phyloP scores from a whole-genome alignment of 495 filamentous ascomycete genomes.

The Hypoxylon trugodes region DNA sequence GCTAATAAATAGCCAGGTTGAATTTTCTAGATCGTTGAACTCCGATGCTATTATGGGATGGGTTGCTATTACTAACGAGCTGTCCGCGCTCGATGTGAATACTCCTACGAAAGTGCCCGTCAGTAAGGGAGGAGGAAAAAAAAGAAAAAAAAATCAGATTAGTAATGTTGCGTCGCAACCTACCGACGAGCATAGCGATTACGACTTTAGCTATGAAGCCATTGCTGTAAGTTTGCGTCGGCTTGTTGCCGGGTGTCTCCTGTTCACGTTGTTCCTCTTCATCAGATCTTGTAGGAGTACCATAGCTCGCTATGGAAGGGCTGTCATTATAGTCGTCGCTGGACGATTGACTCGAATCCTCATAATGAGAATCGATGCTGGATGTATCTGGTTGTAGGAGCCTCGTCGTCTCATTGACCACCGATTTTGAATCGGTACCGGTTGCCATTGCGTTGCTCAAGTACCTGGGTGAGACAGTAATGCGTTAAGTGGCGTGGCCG shows the following conservation, averaged over 20 bases:
- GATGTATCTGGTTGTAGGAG: constrained; percentile 3
- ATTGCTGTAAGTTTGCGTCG: constrained; percentile 18
- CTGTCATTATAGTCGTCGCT: constrained; percentile 3
- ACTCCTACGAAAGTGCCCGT: constrained; percentile 55
- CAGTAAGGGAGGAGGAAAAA: too few relatives aligned
- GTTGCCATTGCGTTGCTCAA: not conserved
- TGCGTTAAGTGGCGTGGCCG: too few relatives aligned
- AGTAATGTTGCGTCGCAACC: too few relatives aligned
- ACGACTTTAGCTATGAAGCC: constrained; percentile 27
- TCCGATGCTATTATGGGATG: constrained; percentile 71
- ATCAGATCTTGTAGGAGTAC: constrained; percentile 9
- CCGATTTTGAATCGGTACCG: not conserved
- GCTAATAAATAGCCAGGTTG: constrained; percentile 73
- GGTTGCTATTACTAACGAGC: constrained; percentile 69
- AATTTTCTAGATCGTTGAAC: constrained; percentile 66
- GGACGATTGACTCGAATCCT: constrained; percentile 1
- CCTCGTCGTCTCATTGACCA: constrained; percentile 23
- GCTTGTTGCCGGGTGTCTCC: not conserved
- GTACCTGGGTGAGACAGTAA: not conserved
- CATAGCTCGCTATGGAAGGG: constrained; percentile 10
- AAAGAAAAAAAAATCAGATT: too few relatives aligned
- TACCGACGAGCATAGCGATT: constrained; percentile 30
- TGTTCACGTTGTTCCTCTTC: constrained; percentile 17
- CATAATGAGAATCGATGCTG: not conserved
- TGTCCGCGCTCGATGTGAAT: constrained; percentile 70